Evolutionary conservation across 2,329 filamentous ascomycete species (phyloP).

Genomic region (Dissoconium aciculare): DNA sequence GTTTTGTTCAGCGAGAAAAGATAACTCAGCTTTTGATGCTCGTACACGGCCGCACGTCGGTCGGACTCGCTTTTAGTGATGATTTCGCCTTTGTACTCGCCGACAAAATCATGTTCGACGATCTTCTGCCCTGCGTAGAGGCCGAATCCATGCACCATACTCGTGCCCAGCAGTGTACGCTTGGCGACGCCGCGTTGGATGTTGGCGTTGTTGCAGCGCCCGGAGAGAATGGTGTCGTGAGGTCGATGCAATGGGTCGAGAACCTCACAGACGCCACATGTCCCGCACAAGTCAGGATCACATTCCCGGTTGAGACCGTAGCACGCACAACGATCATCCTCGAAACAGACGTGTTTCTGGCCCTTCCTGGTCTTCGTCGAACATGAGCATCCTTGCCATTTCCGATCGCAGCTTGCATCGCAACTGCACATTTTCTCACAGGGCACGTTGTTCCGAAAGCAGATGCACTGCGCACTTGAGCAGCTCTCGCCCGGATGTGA

Average conservation of each 20-base stretch:
- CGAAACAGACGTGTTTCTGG: conserved; percentile 23
- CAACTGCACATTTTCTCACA: conserved; percentile 65
- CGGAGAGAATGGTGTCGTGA: conserved; percentile 40
- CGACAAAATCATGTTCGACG: conserved; percentile 54
- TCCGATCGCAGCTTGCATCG: conserved; percentile 41
- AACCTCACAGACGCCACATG: conserved; percentile 54
- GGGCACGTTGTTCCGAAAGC: conserved; percentile 44
- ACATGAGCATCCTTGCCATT: conserved; percentile 31
- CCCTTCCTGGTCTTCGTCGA: conserved; percentile 26
- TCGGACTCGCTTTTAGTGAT: conserved; percentile 56
- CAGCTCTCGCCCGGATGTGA: conserved; percentile 52
- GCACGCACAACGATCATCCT: conserved; percentile 47
- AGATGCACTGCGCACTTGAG: conserved; percentile 45
- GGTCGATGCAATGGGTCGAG: conserved; percentile 54
- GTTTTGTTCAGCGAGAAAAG: conserved; percentile 39
- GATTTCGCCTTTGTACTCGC: conserved; percentile 68
- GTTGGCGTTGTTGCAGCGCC: conserved; percentile 55
- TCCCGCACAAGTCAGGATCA: conserved; percentile 58
- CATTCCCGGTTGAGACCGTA: conserved; percentile 61
- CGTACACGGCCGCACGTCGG: conserved; percentile 51
- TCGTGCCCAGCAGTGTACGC: conserved; percentile 53
- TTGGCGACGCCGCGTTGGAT: conserved; percentile 55
- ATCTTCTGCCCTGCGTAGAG: conserved; percentile 58
- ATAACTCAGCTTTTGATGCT: conserved; percentile 48
- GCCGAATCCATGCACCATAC: conserved; percentile 60